Evolutionary conservation across 78 protist genomes (phyloP).

Genomic region (Pelomyxa schiedti): DNA sequence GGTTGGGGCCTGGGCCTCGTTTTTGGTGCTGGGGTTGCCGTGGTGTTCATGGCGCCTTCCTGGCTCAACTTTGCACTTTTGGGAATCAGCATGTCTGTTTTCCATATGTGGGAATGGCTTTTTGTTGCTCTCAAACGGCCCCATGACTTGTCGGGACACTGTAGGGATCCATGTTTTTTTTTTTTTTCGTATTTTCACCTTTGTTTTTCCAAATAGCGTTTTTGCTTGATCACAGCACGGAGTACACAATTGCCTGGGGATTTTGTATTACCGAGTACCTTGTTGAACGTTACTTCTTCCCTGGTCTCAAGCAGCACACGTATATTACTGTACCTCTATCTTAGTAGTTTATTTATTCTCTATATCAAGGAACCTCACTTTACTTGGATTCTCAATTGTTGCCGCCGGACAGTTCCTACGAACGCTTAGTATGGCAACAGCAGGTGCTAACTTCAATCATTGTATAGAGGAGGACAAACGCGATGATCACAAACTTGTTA

Average conservation of each 20-base stretch:
- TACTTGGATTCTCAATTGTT: background rate
- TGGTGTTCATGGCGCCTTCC: background rate
- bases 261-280: conserved; percentile 31
- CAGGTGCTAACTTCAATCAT: conserved; percentile 63
- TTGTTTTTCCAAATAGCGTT: conserved; percentile 27
- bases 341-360: background rate
- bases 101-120: conserved; percentile 49
- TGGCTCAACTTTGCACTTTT: conserved; percentile 17
- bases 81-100: conserved; percentile 4
- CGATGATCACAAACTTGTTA: conserved; percentile 37
- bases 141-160: conserved; percentile 13
- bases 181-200: background rate
- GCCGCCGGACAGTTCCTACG: conserved; percentile 44
- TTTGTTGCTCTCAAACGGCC: conserved; percentile 52
- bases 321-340: background rate
- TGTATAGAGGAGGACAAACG: conserved; percentile 7
- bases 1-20: conserved; percentile 27
- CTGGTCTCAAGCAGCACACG: conserved; percentile 17
- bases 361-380: background rate
- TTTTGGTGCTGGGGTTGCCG: conserved; percentile 27
- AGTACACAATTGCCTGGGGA: conserved; percentile 22
- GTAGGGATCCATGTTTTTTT: conserved; percentile 3
- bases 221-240: conserved; percentile 32
- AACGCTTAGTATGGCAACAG: conserved; percentile 57
- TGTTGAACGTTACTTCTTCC: conserved; percentile 35